Conservation (phyloP, 495 filamentous ascomycete species). For the Xanthoparmelia taractica region DNA sequence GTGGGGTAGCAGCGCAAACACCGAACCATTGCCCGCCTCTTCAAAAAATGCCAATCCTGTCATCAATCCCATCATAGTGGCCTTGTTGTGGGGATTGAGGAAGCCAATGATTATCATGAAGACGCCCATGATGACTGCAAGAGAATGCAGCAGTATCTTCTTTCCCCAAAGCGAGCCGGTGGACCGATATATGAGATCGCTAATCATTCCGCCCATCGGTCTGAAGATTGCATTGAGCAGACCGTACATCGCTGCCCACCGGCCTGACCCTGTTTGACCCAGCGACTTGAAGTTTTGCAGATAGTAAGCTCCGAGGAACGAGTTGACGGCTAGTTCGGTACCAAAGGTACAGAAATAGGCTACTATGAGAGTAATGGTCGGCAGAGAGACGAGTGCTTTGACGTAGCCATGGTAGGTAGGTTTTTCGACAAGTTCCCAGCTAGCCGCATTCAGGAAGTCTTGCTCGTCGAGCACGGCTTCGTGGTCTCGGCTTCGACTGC, state of each 20-base stretch:
- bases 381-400: conserved; percentile 50
- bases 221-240: conserved; percentile 72
- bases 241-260: conserved; percentile 84
- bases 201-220: conserved; percentile 63
- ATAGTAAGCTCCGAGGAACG: conserved; percentile 73
- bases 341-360: conserved; percentile 81
- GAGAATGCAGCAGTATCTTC: conserved; percentile 59
- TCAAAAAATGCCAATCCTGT: conserved; percentile 68
- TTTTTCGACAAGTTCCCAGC: conserved; percentile 51
- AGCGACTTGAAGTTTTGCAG: conserved; percentile 62
- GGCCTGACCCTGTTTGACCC: conserved; percentile 61
- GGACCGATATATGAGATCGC: conserved; percentile 59
- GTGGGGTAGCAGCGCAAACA: conserved; percentile 76
- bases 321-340: conserved; percentile 77
- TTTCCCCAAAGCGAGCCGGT: conserved; percentile 62
- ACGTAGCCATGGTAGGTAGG: conserved; percentile 55
- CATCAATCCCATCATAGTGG: conserved; percentile 67
- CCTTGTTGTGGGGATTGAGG: conserved; percentile 48
- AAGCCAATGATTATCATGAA: conserved; percentile 65
- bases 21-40: conserved; percentile 74
- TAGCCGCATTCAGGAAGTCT: conserved; percentile 47
- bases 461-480: conserved; percentile 46
- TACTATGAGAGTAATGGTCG: conserved; percentile 55
- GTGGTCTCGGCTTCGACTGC: conserved; percentile 18
- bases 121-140: conserved; percentile 55